These are phyloP conservation scores for Inonotus hispidus DNA, from an alignment of 1,284 basidiomycete species.

Conservation along the genomic window DNA sequence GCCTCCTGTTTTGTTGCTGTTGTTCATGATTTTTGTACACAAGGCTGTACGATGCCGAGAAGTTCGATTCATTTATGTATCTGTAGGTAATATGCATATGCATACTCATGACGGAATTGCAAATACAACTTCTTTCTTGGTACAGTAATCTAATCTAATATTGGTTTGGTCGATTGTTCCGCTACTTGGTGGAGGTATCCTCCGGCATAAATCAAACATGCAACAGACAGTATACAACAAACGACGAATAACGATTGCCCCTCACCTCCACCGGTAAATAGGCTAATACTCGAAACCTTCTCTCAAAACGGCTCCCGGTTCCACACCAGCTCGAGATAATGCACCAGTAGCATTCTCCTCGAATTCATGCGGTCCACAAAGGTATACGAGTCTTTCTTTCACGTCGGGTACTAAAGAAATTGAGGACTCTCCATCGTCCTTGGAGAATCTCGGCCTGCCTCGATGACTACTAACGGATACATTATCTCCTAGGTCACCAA, in stretches of 20 bases:
- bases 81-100: no score
- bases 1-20: not conserved
- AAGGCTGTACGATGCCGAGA: no score
- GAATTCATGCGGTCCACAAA: conserved; percentile 38
- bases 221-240: not conserved
- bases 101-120: no score
- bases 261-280: no score
- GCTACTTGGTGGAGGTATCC: no score
- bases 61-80: not conserved
- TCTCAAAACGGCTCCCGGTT: conserved; percentile 25
- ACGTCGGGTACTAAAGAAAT: conserved; percentile 15
- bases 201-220: no score
- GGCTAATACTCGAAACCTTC: conserved; percentile 40
- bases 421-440: conserved; percentile 9
- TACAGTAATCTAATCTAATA: no score
- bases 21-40: not conserved
- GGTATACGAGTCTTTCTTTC: conserved; percentile 25
- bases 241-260: no score
- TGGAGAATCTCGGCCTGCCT: conserved; percentile 19
- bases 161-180: no score
- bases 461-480: conserved; percentile 20
- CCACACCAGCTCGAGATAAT: conserved; percentile 28
- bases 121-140: no score
- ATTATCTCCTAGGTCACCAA: not conserved
- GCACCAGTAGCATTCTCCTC: conserved; percentile 29